phyloP scores from a whole-genome alignment of 768 basidiomycete species.

The Naganishia randhawae region DNA sequence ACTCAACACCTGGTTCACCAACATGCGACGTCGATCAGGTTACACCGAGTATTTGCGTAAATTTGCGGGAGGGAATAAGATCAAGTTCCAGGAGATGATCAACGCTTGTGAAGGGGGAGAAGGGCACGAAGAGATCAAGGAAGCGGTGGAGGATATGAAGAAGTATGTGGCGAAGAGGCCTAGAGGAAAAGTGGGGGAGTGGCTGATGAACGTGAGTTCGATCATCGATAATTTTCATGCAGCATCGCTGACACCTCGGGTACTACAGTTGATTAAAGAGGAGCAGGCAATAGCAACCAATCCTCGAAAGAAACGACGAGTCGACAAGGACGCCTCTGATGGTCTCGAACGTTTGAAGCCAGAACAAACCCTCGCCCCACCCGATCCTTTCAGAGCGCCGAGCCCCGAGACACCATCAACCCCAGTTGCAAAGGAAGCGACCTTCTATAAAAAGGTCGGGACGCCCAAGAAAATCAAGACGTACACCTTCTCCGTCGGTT shows the following conservation, averaged over 20 bases:
- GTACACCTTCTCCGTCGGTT: constrained; percentile 9
- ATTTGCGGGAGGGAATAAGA: constrained; percentile 2
- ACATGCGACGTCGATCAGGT: constrained; percentile 37
- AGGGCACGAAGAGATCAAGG: constrained; percentile 16
- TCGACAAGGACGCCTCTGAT: neutral
- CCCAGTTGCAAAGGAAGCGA: neutral
- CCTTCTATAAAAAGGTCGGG: neutral
- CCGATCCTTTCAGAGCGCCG: neutral
- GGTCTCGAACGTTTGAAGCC: neutral
- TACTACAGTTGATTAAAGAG: constrained; percentile 12
- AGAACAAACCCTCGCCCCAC: constrained; percentile 9
- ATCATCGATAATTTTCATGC: too few relatives aligned
- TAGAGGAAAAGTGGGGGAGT: constrained; percentile 25
- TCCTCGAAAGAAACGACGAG: constrained; percentile 11
- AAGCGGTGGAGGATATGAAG: constrained; percentile 22
- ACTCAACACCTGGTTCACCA: constrained; percentile 39
- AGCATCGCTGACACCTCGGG: neutral
- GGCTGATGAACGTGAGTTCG: constrained; percentile 27
- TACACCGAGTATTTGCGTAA: constrained; percentile 29
- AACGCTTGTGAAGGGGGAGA: constrained; percentile 6
- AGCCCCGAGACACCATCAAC: neutral
- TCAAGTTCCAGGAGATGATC: constrained; percentile 14
- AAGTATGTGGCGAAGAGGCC: constrained; percentile 19
- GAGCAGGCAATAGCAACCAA: neutral
- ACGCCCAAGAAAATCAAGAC: constrained; percentile 1